Evolutionary conservation across 352 stramenopile genomes (phyloP).

Genomic region (Globisporangium cystogenes): DNA sequence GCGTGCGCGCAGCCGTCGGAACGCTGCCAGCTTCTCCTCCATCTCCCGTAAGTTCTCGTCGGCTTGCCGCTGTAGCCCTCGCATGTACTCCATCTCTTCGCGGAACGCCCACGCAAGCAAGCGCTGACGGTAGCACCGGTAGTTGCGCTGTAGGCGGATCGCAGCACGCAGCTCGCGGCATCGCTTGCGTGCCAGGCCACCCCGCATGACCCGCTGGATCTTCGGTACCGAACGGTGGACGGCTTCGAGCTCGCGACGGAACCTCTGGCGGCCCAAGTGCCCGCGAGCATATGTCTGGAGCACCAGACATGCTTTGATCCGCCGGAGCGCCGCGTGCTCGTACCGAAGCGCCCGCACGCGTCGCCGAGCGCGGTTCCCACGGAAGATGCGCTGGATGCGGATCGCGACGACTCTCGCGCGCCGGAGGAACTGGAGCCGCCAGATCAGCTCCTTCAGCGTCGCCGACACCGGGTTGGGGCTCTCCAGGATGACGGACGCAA

Average conservation of each 20-base stretch:
- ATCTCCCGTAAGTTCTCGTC: conserved; percentile 38
- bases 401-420: conserved; percentile 43
- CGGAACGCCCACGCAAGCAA: conserved; percentile 40
- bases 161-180: conserved; percentile 31
- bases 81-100: conserved; percentile 59
- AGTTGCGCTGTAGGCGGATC: conserved; percentile 49
- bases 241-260: conserved; percentile 22
- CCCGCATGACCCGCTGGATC: conserved; percentile 51
- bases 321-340: conserved; percentile 28
- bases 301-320: conserved; percentile 26
- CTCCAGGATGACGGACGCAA: conserved; percentile 12
- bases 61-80: conserved; percentile 30
- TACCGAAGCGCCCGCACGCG: conserved; percentile 31
- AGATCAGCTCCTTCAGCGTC: conserved; percentile 45
- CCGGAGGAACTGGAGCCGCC: conserved; percentile 54
- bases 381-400: conserved; percentile 60
- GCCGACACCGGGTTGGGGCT: conserved; percentile 36
- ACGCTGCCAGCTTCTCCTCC: conserved; percentile 35
- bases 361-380: conserved; percentile 50
- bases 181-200: conserved; percentile 29
- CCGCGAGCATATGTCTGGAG: conserved; percentile 54
- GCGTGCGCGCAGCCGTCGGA: conserved; percentile 42
- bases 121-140: conserved; percentile 44
- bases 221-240: conserved; percentile 36
- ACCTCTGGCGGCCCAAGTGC: conserved; percentile 42